Evolutionary conservation across 1,284 basidiomycete species (phyloP).

Genomic region (Ceratobasidium sp.): DNA sequence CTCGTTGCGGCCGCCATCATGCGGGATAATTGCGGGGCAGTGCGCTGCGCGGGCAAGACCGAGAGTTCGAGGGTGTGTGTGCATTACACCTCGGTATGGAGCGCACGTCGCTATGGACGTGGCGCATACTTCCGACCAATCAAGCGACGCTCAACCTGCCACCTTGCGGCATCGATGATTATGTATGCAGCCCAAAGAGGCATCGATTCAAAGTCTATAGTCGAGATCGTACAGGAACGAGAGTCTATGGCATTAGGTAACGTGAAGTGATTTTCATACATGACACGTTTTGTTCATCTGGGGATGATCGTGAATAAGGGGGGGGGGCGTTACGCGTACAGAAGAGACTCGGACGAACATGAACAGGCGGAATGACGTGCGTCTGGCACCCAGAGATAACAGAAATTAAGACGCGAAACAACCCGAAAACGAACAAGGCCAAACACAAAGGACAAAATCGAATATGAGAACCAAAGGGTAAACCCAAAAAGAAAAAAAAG

Average conservation of each 20-base stretch:
- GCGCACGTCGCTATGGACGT: not conserved
- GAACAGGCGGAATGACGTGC: constrained; percentile 15
- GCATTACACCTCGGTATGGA: constrained; percentile 15
- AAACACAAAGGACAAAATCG: not conserved
- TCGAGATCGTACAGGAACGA: constrained; percentile 2
- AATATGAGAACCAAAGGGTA: constrained; percentile 12
- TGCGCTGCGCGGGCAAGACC: constrained; percentile 1
- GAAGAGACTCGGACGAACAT: not conserved
- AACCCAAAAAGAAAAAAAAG: constrained; percentile 1
- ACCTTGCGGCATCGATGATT: constrained; percentile 10
- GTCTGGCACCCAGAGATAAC: not conserved
- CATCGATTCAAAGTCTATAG: constrained; percentile 13
- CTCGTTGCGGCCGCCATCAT: not conserved
- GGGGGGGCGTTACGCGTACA: not conserved
- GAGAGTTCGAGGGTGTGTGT: not conserved
- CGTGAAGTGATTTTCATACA: constrained; percentile 10
- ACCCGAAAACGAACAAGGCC: not conserved
- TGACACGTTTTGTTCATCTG: constrained; percentile 35
- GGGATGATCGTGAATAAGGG: constrained; percentile 13
- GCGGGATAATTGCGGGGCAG: not conserved
- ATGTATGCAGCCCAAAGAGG: not conserved
- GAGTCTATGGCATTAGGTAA: constrained; percentile 35
- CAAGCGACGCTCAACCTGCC: constrained; percentile 4
- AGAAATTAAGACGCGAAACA: too few species aligned
- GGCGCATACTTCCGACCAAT: not conserved